Conservation (phyloP, 2,329 filamentous ascomycete genomes). For the Dryadomyces quercus-mongolicae region DNA sequence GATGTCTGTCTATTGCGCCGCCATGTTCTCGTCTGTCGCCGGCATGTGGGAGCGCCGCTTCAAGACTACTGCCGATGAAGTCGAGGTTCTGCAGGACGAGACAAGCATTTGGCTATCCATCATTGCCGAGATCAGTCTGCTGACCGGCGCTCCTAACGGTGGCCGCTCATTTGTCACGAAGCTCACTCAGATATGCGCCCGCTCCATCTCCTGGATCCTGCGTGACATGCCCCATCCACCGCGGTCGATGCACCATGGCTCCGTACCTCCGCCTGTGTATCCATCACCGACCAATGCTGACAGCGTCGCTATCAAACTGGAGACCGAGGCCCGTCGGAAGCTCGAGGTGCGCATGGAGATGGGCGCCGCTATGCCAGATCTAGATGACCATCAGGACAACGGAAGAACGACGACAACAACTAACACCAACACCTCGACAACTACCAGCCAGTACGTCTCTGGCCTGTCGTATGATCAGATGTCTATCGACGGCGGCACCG, state of each 20-base stretch:
- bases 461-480: neutral
- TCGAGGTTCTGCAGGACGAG: constrained; percentile 49
- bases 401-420: neutral
- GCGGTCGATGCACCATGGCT: neutral
- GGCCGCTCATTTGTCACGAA: constrained; percentile 30
- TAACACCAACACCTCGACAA: neutral
- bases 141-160: constrained; percentile 14
- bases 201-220: constrained; percentile 40
- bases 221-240: constrained; percentile 26
- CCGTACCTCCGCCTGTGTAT: constrained; percentile 3
- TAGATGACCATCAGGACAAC: neutral
- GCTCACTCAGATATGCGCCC: constrained; percentile 35
- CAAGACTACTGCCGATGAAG: constrained; percentile 42
- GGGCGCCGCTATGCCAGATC: neutral
- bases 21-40: constrained; percentile 61
- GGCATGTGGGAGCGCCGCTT: constrained; percentile 55
- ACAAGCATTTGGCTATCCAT: constrained; percentile 60
- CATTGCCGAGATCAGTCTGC: constrained; percentile 48
- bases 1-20: constrained; percentile 57
- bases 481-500: constrained; percentile 11
- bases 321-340: constrained; percentile 8
- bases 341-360: constrained; percentile 6
- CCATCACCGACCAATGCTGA: constrained; percentile 36
- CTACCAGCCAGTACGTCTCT: neutral
- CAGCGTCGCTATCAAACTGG: constrained; percentile 19